These are phyloP conservation scores for Emmonsiellopsis sp. DNA, from an alignment of 2,329 filamentous ascomycete species.

Conservation along the genomic window DNA sequence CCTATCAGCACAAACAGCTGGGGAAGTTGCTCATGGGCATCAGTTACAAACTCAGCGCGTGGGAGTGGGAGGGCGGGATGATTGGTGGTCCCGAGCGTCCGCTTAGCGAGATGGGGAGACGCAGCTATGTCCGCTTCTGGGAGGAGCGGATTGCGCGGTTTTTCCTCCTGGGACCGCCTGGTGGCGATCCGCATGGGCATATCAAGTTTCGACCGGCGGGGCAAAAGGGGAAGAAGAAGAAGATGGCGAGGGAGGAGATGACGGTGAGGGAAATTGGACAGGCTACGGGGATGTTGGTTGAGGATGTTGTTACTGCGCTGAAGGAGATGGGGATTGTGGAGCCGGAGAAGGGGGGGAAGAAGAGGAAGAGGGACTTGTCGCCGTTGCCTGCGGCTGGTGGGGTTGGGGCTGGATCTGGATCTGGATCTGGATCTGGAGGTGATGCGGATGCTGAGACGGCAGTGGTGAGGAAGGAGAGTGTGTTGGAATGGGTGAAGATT, in stretches of 20 bases:
- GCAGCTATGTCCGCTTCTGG: slow-evolving; percentile 81
- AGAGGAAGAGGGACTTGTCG: slow-evolving; percentile 35
- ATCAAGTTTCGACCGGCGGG: neutral
- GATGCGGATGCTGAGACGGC: slow-evolving; percentile 21
- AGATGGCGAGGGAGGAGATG: slow-evolving; percentile 38
- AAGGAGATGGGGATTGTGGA: slow-evolving; percentile 69
- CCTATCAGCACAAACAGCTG: slow-evolving; percentile 85
- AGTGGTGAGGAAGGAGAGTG: slow-evolving; percentile 47
- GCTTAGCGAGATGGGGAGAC: slow-evolving; percentile 73
- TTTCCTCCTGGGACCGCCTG: slow-evolving; percentile 33
- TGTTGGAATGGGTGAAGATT: slow-evolving; percentile 58
- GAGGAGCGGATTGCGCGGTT: slow-evolving; percentile 70
- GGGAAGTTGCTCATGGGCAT: slow-evolving; percentile 85
- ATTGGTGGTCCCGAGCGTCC: slow-evolving; percentile 92
- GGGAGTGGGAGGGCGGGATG: slow-evolving; percentile 56
- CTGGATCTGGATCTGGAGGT: slow-evolving; percentile 11
- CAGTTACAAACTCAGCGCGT: slow-evolving; percentile 81
- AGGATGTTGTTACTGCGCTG: slow-evolving; percentile 72
- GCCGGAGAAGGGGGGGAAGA: slow-evolving; percentile 42
- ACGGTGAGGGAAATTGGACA: slow-evolving; percentile 64
- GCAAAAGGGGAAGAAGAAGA: slow-evolving; percentile 36
- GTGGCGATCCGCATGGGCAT: slow-evolving; percentile 19
- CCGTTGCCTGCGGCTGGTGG: neutral
- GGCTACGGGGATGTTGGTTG: slow-evolving; percentile 72
- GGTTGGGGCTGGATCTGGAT: too few species aligned